Evolutionary conservation across 352 stramenopile species (phyloP).

Genomic region (Aphanomyces astaci): DNA sequence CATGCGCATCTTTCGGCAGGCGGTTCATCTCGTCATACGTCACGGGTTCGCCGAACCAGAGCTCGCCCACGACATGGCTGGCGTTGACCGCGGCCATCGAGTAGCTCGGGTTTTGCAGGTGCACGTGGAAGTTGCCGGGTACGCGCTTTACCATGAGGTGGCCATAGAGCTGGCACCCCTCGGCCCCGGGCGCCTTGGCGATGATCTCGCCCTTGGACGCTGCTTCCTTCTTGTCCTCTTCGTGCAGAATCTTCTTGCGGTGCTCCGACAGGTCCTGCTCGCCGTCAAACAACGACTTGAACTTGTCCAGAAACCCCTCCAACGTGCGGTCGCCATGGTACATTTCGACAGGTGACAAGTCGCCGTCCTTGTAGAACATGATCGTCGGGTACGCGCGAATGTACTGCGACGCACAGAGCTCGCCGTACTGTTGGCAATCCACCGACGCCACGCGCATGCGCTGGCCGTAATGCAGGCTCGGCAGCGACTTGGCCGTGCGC

Average conservation of each 20-base stretch:
- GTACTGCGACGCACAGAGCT: slow-evolving; percentile 91
- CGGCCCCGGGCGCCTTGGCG: slow-evolving; percentile 48
- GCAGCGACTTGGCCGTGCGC: slow-evolving; percentile 88
- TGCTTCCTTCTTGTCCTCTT: slow-evolving; percentile 87
- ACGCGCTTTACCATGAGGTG: slow-evolving; percentile 87
- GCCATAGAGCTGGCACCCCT: slow-evolving; percentile 71
- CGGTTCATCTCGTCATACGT: slow-evolving; percentile 41
- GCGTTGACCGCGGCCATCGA: slow-evolving; percentile 90
- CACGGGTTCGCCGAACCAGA: slow-evolving; percentile 91
- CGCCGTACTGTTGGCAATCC: slow-evolving; percentile 89
- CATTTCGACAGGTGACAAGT: slow-evolving; percentile 88
- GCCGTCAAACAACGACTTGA: slow-evolving; percentile 79
- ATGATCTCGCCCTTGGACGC: slow-evolving; percentile 50
- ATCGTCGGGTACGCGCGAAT: slow-evolving; percentile 96
- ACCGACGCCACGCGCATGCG: slow-evolving; percentile 80
- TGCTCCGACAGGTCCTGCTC: slow-evolving; percentile 62
- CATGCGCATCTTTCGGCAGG: slow-evolving; percentile 83
- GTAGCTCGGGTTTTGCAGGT: slow-evolving; percentile 93
- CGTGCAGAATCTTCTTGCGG: slow-evolving; percentile 90
- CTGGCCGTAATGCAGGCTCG: slow-evolving; percentile 75
- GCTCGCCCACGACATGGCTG: slow-evolving; percentile 92
- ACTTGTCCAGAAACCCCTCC: slow-evolving; percentile 84
- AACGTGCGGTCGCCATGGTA: slow-evolving; percentile 94
- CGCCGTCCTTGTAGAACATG: slow-evolving; percentile 92
- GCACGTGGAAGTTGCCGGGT: slow-evolving; percentile 97